Evolutionary conservation across 2,329 filamentous ascomycete species (phyloP).

Genomic region (Epichloe brachyelytri): DNA sequence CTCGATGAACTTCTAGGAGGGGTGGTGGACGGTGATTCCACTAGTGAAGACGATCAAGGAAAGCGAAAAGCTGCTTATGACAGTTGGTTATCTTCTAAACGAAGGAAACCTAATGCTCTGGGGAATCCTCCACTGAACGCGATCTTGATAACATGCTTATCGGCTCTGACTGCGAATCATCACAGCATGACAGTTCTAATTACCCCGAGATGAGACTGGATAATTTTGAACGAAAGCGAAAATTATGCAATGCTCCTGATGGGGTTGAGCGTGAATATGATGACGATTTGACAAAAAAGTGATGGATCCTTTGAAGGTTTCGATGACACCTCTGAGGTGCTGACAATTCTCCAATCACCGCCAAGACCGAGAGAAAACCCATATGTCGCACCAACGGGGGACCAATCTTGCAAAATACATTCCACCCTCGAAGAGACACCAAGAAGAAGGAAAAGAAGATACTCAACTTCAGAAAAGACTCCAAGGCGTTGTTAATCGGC

Average conservation of each 20-base stretch:
- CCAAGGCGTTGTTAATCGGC: constrained; percentile 80
- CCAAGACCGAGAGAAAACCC: constrained; percentile 64
- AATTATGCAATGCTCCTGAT: not conserved
- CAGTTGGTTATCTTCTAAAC: constrained; percentile 47
- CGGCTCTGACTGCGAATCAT: not conserved
- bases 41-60: constrained; percentile 42
- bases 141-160: not conserved
- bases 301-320: constrained; percentile 28
- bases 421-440: constrained; percentile 57
- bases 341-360: constrained; percentile 10
- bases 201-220: not conserved
- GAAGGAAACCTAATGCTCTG: constrained; percentile 18
- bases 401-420: constrained; percentile 59
- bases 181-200: not conserved
- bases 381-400: constrained; percentile 59
- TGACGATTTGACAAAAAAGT: constrained; percentile 4
- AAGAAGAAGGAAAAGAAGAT: constrained; percentile 53
- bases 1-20: constrained; percentile 66
- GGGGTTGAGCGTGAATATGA: not conserved
- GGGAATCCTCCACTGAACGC: not conserved
- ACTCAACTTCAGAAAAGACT: constrained; percentile 63
- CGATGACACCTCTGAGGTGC: constrained; percentile 18
- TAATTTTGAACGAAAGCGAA: not conserved
- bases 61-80: constrained; percentile 48
- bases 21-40: constrained; percentile 33